Conservation (phyloP, 305 asterid species). For the Fraxinus baroniana region DNA sequence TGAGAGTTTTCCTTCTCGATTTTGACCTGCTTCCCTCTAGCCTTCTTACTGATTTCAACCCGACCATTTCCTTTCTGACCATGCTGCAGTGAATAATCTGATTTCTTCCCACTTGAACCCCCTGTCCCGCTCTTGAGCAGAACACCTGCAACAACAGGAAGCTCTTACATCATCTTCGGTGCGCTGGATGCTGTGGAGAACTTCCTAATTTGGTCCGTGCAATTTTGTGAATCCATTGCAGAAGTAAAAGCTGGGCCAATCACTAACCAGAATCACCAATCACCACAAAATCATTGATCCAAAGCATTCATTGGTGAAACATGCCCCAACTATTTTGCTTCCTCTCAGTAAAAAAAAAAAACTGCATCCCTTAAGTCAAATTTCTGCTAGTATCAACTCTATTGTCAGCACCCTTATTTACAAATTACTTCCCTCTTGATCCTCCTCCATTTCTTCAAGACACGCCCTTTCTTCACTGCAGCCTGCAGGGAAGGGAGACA, state of each 20-base stretch:
- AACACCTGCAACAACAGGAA: constrained; percentile 10
- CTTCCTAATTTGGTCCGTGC: background rate
- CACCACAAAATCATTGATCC: constrained; percentile 7
- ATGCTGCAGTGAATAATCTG: constrained; percentile 35
- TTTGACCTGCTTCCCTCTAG: constrained; percentile 70
- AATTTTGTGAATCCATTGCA: background rate
- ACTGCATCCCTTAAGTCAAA: background rate
- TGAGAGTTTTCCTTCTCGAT: constrained; percentile 85
- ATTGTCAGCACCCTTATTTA: constrained; percentile 28
- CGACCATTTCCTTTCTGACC: constrained; percentile 43
- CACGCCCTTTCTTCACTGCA: constrained; percentile 34
- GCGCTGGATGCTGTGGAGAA: background rate
- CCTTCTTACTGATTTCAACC: constrained; percentile 51
- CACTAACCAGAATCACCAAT: constrained; percentile 1
- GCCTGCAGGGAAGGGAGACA: background rate
- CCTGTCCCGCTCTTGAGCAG: constrained; percentile 10
- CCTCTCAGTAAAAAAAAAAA: background rate
- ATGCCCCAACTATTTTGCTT: background rate
- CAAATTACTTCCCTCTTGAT: constrained; percentile 33
- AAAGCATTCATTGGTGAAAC: constrained; percentile 12
- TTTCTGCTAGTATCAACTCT: constrained; percentile 12
- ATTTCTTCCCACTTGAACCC: constrained; percentile 49
- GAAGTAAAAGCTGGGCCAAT: constrained; percentile 7
- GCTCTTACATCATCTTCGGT: background rate
- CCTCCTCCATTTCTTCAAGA: constrained; percentile 48